These are phyloP conservation scores for Candida buenavistaensis DNA, from an alignment of 1,139 yeast species.

Conservation along the genomic window DNA sequence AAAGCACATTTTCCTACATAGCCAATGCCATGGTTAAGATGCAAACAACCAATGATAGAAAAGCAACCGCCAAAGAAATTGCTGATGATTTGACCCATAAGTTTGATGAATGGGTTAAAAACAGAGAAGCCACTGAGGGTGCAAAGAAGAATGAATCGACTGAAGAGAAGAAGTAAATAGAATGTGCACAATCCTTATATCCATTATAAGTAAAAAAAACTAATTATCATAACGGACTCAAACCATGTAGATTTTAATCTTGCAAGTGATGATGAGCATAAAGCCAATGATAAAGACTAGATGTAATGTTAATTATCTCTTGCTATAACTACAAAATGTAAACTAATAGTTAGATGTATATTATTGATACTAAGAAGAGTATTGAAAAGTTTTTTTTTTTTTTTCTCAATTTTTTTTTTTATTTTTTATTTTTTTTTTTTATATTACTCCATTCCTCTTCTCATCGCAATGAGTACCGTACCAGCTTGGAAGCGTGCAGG, in stretches of 20 bases:
- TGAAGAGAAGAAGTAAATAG: conserved; percentile 1
- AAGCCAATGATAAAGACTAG: not conserved
- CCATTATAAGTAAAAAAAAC: conserved; percentile 38
- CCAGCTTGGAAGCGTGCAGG: conserved; percentile 96
- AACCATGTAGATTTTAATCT: conserved; percentile 52
- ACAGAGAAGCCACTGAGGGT: conserved; percentile 17
- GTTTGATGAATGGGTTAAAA: conserved; percentile 31
- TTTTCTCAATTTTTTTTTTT: not conserved
- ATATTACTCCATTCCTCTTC: not conserved
- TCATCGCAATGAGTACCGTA: conserved; percentile 22
- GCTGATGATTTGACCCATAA: conserved; percentile 36
- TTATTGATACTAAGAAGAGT: no score
- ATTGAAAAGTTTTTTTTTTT: conserved; percentile 4
- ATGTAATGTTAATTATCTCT: conserved; percentile 1
- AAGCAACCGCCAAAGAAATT: conserved; percentile 38
- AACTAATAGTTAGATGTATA: no score
- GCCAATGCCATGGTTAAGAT: conserved; percentile 29
- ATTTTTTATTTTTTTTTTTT: not conserved
- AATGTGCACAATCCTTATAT: conserved; percentile 58
- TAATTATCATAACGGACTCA: conserved; percentile 47
- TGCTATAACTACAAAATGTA: conserved; percentile 2
- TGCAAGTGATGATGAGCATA: conserved; percentile 13
- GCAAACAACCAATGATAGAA: conserved; percentile 31
- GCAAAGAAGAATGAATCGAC: conserved; percentile 8
- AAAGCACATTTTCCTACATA: conserved; percentile 31